Evolutionary conservation across 1,284 basidiomycete species (phyloP).

Genomic region (Tilletia caries): DNA sequence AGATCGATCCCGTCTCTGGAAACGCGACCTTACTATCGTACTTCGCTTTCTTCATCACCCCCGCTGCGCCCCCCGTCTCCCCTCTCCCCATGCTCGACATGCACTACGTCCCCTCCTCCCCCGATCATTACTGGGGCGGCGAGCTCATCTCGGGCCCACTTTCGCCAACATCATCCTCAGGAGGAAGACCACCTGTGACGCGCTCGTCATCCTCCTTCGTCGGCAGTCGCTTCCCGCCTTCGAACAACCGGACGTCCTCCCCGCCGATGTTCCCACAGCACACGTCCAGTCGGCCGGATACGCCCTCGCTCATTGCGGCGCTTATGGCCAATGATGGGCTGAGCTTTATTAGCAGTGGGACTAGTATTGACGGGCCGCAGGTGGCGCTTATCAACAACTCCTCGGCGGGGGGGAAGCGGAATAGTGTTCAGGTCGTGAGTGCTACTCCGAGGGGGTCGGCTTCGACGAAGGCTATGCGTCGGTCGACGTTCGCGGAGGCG

Average conservation of each 20-base stretch:
- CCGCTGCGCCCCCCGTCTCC: neutral
- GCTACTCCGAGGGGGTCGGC: neutral
- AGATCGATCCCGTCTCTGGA: slow-evolving; percentile 18
- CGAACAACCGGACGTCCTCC: neutral
- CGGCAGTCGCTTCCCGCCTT: neutral
- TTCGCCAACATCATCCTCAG: too few species aligned
- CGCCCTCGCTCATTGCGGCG: slow-evolving; percentile 11
- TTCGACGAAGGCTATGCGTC: neutral
- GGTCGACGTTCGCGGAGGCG: neutral
- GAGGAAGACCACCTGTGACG: neutral
- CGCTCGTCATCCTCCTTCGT: slow-evolving; percentile 1
- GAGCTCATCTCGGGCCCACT: neutral
- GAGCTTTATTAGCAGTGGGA: neutral
- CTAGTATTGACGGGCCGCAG: neutral
- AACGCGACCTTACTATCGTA: slow-evolving; percentile 22
- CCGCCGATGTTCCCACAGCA: neutral
- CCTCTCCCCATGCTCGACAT: neutral
- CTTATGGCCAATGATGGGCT: slow-evolving; percentile 6
- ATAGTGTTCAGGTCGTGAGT: neutral
- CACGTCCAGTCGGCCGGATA: slow-evolving; percentile 1
- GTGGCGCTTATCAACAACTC: neutral
- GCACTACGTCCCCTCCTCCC: neutral
- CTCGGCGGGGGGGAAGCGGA: neutral
- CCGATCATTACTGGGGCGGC: neutral
- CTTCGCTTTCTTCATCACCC: slow-evolving; percentile 22